Evolutionary conservation across 129 eudicot genomes (phyloP).

Genomic region (Rutidosis leptorrhynchoides): DNA sequence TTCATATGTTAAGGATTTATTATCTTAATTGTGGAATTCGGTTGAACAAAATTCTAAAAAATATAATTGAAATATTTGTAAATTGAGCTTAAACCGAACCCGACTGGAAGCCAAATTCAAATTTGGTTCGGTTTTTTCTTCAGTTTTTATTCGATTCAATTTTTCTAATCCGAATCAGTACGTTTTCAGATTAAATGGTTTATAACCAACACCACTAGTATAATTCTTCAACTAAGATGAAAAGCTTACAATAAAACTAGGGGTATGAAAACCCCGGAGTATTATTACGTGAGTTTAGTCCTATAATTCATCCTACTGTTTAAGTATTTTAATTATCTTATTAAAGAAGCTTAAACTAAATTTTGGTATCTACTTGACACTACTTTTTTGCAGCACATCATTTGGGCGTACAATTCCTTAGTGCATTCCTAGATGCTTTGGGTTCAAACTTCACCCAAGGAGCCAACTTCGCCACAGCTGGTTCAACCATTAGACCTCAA

Average conservation of each 20-base stretch:
- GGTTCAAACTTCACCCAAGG: constrained; percentile 72
- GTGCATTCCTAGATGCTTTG: constrained; percentile 60
- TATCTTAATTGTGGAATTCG: no score
- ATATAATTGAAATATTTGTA: no score
- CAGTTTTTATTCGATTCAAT: no score
- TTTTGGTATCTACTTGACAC: background rate
- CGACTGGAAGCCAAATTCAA: no score
- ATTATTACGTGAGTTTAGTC: background rate
- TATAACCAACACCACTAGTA: no score
- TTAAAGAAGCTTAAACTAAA: background rate
- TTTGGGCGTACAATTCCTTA: constrained; percentile 49
- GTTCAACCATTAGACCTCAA: constrained; percentile 70
- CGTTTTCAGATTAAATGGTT: no score
- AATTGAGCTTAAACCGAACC: no score
- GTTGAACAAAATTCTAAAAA: no score
- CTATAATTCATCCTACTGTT: background rate
- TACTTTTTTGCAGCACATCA: constrained; percentile 41
- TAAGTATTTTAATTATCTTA: no score
- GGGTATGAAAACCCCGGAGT: background rate
- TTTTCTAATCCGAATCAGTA: no score
- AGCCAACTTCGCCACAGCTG: constrained; percentile 79
- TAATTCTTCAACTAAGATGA: background rate
- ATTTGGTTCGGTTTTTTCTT: no score
- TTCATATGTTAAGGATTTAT: no score
- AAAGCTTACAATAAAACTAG: background rate